phyloP scores from a whole-genome alignment of 139 green algal genomes.

The Chlamydomonas applanata region DNA sequence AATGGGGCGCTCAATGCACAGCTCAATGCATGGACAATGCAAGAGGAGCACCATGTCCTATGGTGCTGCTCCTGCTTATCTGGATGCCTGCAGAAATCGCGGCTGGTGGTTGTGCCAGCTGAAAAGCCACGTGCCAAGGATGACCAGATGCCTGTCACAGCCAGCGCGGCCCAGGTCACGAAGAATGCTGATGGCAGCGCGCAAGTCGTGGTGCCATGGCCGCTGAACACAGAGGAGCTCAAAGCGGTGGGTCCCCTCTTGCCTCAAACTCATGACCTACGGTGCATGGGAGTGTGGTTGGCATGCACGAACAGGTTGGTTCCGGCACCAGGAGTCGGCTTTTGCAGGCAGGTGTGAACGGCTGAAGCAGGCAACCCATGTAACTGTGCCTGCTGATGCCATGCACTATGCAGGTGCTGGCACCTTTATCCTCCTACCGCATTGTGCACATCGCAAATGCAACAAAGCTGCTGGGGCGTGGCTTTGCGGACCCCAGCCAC shows the following conservation, averaged over 20 bases:
- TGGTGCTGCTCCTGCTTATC: neutral
- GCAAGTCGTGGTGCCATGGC: slow-evolving; percentile 5
- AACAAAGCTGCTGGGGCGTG: neutral
- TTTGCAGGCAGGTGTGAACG: neutral
- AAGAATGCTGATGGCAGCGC: neutral
- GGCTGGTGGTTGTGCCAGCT: neutral
- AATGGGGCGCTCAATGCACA: too few relatives aligned
- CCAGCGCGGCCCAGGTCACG: too few relatives aligned
- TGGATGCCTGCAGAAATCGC: too few relatives aligned
- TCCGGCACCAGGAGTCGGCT: neutral
- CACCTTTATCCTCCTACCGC: neutral
- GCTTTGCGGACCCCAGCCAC: neutral
- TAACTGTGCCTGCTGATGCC: neutral
- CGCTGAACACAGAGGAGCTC: slow-evolving; percentile 11
- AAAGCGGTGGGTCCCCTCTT: neutral
- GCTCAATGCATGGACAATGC: neutral
- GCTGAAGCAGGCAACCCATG: neutral
- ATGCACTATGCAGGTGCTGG: neutral
- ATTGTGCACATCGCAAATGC: slow-evolving; percentile 10
- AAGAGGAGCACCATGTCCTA: neutral
- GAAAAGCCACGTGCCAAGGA: neutral
- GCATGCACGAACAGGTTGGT: neutral
- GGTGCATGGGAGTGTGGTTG: neutral
- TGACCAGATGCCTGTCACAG: neutral
- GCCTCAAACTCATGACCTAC: neutral